Evolutionary conservation across 176 grass and related monocot genomes (phyloP).

Genomic region (Avena atlantica): DNA sequence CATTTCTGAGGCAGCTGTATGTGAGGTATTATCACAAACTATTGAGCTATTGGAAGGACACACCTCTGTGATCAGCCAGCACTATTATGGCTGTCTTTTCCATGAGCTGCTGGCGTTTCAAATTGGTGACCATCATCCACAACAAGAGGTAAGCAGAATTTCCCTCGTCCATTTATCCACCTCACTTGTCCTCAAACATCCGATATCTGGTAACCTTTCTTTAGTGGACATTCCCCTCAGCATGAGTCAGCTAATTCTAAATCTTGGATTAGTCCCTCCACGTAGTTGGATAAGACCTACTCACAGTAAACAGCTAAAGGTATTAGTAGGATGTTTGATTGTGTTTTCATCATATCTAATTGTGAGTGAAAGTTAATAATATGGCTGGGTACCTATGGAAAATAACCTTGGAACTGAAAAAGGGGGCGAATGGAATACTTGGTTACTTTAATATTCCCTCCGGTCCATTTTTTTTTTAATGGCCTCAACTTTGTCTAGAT

Average conservation of each 20-base stretch:
- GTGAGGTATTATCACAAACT: slow-evolving; percentile 73
- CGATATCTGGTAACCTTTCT: neutral
- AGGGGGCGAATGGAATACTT: neutral
- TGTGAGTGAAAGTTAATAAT: neutral
- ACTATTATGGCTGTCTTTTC: slow-evolving; percentile 95
- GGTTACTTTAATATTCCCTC: neutral
- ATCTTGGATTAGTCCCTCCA: neutral
- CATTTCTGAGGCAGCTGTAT: slow-evolving; percentile 76
- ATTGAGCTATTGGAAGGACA: slow-evolving; percentile 95
- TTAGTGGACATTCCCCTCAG: slow-evolving; percentile 1
- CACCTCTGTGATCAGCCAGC: slow-evolving; percentile 83
- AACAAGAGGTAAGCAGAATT: slow-evolving; percentile 41
- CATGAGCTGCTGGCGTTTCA: slow-evolving; percentile 89
- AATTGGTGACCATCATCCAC: slow-evolving; percentile 68
- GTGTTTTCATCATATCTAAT: slow-evolving; percentile 10
- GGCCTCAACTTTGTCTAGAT: too few relatives aligned
- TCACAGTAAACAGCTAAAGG: neutral
- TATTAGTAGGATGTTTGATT: slow-evolving; percentile 10
- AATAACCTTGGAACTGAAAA: neutral
- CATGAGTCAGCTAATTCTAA: neutral
- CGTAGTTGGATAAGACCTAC: slow-evolving; percentile 3
- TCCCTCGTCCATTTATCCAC: slow-evolving; percentile 8
- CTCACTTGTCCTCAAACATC: neutral
- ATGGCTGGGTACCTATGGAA: neutral
- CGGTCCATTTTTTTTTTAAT: too few relatives aligned